Conservation (phyloP, 129 eudicot genomes). For the Sambucus nigra region DNA sequence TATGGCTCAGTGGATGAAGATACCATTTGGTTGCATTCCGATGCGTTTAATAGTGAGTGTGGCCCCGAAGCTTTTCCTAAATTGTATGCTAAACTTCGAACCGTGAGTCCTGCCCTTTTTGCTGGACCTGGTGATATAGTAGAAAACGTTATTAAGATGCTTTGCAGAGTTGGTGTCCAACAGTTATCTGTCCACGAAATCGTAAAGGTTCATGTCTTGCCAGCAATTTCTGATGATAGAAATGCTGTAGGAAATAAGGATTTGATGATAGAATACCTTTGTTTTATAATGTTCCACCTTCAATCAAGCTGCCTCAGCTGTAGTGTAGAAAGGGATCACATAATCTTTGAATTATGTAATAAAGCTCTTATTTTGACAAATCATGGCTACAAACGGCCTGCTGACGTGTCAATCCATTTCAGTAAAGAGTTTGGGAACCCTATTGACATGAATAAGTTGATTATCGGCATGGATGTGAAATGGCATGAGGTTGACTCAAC, state of each 20-base stretch:
- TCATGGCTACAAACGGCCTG: constrained; percentile 48
- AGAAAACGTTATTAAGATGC: constrained; percentile 44
- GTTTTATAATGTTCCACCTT: constrained; percentile 70
- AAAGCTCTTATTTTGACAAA: constrained; percentile 66
- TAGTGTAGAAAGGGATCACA: constrained; percentile 38
- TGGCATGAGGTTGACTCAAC: constrained; percentile 60
- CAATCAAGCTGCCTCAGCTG: constrained; percentile 62
- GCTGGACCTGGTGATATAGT: constrained; percentile 9
- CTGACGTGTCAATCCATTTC: constrained; percentile 64
- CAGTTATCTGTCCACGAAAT: constrained; percentile 67
- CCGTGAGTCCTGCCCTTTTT: constrained; percentile 55
- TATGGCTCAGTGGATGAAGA: constrained; percentile 56
- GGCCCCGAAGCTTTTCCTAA: constrained; percentile 36
- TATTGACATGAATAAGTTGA: constrained; percentile 39
- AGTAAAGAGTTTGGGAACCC: constrained; percentile 48
- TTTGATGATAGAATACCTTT: constrained; percentile 59
- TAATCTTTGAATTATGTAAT: constrained; percentile 46
- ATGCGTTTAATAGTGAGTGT: constrained; percentile 24
- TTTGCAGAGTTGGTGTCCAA: constrained; percentile 66
- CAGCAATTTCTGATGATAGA: constrained; percentile 41
- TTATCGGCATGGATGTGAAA: constrained; percentile 38
- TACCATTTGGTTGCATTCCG: constrained; percentile 65
- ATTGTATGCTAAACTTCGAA: constrained; percentile 53
- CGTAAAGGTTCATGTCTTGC: constrained; percentile 58
- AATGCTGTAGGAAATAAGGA: constrained; percentile 20